Percentiles rank a stretch among this genome's conserved stretches.
Conservation (phyloP, 106 monocot genomes). For the Ottelia alismoides region DNA sequence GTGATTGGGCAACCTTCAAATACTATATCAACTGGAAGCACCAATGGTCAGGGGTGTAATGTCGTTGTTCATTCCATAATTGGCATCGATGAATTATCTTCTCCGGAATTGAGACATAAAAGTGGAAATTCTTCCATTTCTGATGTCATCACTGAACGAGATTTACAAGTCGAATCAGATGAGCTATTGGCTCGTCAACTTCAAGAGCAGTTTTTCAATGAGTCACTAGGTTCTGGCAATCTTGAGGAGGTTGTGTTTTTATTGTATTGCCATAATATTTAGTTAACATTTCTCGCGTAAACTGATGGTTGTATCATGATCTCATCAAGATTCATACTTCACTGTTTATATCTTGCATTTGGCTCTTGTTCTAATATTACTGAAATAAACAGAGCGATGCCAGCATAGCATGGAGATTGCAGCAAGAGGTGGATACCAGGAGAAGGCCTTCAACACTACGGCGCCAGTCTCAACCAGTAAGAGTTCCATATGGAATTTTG, state of each 20-base stretch:
- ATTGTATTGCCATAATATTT: neutral
- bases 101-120: constrained; percentile 18
- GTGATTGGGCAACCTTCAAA: constrained; percentile 11
- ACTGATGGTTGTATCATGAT: neutral
- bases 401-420: constrained; percentile 33
- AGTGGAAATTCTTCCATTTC: constrained; percentile 1
- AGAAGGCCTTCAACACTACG: constrained; percentile 5
- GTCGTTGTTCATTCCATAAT: constrained; percentile 21
- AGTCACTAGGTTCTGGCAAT: constrained; percentile 21
- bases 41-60: constrained; percentile 3
- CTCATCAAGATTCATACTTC: neutral
- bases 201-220: constrained; percentile 71
- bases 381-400: constrained; percentile 35
- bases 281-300: neutral
- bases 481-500: neutral
- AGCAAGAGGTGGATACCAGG: constrained; percentile 33
- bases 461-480: constrained; percentile 15
- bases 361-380: constrained; percentile 2
- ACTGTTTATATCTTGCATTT: neutral
- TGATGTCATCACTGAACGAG: constrained; percentile 11
- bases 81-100: constrained; percentile 46
- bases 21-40: constrained; percentile 12
- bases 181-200: constrained; percentile 71
- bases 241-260: constrained; percentile 31
- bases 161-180: constrained; percentile 58